Evolutionary conservation across 768 basidiomycete species (phyloP).

Genomic region (Mycena olivaceomarginata): DNA sequence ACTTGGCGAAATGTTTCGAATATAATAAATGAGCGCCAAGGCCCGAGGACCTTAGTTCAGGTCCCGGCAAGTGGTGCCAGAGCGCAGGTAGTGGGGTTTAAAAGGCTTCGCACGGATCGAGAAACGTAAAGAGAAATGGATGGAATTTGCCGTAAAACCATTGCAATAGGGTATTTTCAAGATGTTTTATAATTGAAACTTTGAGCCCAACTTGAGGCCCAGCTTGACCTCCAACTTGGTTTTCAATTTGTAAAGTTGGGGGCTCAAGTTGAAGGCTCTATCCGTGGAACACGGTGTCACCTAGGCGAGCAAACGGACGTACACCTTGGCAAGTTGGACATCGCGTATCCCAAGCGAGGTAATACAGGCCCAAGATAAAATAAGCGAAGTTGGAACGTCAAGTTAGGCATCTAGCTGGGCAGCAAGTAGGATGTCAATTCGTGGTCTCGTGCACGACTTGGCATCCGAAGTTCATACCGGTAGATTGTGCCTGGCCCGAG

Average conservation of each 20-base stretch:
- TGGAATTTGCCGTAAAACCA: neutral
- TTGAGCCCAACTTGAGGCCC: neutral
- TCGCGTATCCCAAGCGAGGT: neutral
- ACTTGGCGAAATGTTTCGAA: conserved; percentile 1
- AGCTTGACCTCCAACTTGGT: neutral
- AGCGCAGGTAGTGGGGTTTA: neutral
- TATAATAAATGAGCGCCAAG: neutral
- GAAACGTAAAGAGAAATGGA: neutral
- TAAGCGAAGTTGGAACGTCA: too few relatives aligned
- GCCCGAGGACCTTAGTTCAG: neutral
- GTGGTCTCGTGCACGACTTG: conserved; percentile 6
- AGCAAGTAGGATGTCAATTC: conserved; percentile 16
- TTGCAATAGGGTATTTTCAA: neutral
- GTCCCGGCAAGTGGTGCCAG: neutral
- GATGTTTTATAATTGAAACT: neutral
- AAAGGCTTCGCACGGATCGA: too few relatives aligned
- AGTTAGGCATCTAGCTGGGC: neutral
- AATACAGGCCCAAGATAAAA: too few relatives aligned
- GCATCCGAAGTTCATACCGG: conserved; percentile 10
- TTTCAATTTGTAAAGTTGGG: neutral
- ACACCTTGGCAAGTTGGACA: neutral
- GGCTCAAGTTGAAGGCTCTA: neutral
- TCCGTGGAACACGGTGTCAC: neutral
- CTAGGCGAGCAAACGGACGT: neutral
- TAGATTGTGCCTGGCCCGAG: conserved; percentile 12